Percentiles rank a stretch among this genome's conserved stretches.
phyloP scores from a whole-genome alignment of 2,329 filamentous ascomycete genomes.

The Didymosphaeria variabile region DNA sequence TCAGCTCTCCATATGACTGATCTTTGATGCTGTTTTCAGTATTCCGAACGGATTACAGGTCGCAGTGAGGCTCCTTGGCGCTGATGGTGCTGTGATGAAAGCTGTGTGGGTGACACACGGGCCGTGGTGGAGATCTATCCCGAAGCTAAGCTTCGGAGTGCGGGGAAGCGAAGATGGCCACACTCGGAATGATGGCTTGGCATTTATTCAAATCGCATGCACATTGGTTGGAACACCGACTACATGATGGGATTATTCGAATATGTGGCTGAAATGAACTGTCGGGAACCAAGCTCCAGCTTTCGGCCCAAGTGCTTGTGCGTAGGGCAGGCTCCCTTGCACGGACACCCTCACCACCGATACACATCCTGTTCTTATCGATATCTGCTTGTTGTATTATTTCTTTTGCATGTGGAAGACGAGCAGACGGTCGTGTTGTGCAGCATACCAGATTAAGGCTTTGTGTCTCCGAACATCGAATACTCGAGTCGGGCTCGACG shows the following conservation, averaged over 20 bases:
- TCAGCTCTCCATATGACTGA: background rate
- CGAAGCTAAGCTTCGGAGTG: slow-evolving; percentile 4
- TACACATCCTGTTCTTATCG: background rate
- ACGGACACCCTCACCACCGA: background rate
- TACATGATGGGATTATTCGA: background rate
- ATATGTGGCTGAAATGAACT: background rate
- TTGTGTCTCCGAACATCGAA: too few species aligned
- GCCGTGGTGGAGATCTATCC: slow-evolving; percentile 2
- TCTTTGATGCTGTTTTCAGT: background rate
- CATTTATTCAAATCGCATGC: background rate
- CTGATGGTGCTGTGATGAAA: background rate
- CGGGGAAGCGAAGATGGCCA: slow-evolving; percentile 7
- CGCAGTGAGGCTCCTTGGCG: background rate
- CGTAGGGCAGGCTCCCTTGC: background rate
- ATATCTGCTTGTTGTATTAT: background rate
- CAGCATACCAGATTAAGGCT: too few species aligned
- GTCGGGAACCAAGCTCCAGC: background rate
- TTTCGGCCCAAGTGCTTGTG: background rate
- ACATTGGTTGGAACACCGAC: background rate
- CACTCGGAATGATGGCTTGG: background rate
- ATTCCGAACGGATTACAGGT: background rate
- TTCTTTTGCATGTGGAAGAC: background rate
- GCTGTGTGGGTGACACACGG: background rate
- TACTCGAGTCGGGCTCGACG: too few species aligned
- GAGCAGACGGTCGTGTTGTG: background rate